Conservation (phyloP, 2,329 filamentous ascomycete species). For the Arthrobotrys entomopaga region DNA sequence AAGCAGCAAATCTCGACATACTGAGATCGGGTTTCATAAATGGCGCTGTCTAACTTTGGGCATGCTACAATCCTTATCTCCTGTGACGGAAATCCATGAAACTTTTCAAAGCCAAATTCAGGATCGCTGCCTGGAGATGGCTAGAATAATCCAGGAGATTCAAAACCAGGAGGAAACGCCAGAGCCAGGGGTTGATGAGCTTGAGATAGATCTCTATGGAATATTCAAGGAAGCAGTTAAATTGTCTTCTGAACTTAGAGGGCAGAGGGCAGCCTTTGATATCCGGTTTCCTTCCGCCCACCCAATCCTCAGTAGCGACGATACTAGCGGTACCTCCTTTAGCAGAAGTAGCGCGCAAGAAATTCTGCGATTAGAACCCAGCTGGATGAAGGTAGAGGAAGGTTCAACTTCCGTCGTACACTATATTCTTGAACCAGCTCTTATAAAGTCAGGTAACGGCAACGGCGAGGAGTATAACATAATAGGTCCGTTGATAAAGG, state of each 20-base stretch:
- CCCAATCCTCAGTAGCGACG: neutral
- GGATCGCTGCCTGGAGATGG: neutral
- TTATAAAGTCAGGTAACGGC: slow-evolving; percentile 15
- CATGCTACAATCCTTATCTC: slow-evolving; percentile 2
- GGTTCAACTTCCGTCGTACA: neutral
- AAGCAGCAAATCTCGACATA: neutral
- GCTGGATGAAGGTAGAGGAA: slow-evolving; percentile 6
- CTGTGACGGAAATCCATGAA: neutral
- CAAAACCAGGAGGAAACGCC: too few relatives aligned
- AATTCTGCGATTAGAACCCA: neutral
- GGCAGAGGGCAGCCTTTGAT: slow-evolving; percentile 14
- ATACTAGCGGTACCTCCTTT: too few relatives aligned
- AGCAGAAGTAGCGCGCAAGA: neutral
- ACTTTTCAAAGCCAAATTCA: neutral
- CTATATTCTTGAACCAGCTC: slow-evolving; percentile 6
- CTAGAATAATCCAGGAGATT: neutral
- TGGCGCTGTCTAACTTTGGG: slow-evolving; percentile 16
- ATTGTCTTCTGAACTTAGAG: slow-evolving; percentile 4
- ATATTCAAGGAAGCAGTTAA: slow-evolving; percentile 3
- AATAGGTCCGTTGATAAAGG: slow-evolving; percentile 6
- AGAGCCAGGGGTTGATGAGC: neutral
- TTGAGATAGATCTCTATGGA: neutral
- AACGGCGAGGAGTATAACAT: slow-evolving; percentile 15
- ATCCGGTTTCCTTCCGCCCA: slow-evolving; percentile 1
- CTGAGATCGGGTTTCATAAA: slow-evolving; percentile 14